These are phyloP conservation scores for Solanum sejunctum DNA, from an alignment of 257 asterid genomes.

Conservation along the genomic window DNA sequence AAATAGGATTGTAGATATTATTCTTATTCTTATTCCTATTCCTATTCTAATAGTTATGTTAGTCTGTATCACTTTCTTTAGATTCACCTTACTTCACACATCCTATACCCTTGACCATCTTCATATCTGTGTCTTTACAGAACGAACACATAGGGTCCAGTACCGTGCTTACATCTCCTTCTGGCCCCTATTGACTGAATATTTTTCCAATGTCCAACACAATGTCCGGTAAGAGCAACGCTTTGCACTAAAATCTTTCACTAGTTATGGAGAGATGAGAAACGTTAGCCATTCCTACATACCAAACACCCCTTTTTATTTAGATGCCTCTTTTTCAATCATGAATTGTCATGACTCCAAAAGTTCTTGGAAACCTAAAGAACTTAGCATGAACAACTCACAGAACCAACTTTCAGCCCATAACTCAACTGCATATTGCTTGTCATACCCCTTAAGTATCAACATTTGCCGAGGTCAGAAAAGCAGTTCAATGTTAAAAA, in stretches of 20 bases:
- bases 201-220: not conserved
- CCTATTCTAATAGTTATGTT: not conserved
- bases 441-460: not conserved
- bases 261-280: not conserved
- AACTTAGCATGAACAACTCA: not conserved
- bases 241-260: not conserved
- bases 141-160: not conserved
- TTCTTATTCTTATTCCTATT: no score
- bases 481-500: not conserved
- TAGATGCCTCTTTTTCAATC: not conserved
- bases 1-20: no score
- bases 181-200: not conserved
- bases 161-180: not conserved
- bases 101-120: not conserved
- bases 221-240: not conserved
- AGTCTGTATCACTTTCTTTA: not conserved
- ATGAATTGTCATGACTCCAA: not conserved
- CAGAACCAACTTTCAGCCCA: not conserved
- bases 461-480: not conserved
- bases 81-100: not conserved
- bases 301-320: not conserved
- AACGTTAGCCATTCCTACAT: not conserved
- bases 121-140: not conserved
- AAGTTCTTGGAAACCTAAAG: not conserved
- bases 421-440: not conserved